These are phyloP conservation scores for Anisodus tanguticus DNA, from an alignment of 257 asterid genomes.

Conservation along the genomic window DNA sequence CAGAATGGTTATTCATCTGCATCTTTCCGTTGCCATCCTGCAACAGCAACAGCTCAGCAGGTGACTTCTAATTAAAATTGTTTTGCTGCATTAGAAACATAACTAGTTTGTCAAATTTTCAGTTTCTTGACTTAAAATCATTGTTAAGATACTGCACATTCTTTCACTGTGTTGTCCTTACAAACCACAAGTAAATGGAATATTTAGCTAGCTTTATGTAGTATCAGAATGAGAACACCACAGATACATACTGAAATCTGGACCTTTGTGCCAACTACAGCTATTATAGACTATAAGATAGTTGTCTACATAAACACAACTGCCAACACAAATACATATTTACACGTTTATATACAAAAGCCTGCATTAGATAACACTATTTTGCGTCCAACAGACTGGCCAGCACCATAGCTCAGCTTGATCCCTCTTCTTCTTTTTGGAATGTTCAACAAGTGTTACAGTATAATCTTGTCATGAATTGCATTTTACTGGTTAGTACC, in stretches of 20 bases:
- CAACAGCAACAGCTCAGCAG: slow-evolving; percentile 60
- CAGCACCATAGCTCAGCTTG: background rate
- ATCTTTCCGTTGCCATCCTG: slow-evolving; percentile 42
- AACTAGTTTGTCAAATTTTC: background rate
- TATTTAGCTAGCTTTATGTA: background rate
- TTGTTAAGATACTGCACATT: background rate
- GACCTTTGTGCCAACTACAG: background rate
- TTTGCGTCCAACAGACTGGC: background rate
- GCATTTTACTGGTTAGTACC: background rate
- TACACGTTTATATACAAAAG: background rate
- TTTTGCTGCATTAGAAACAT: slow-evolving; percentile 20
- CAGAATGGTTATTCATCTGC: slow-evolving; percentile 53
- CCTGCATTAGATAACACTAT: background rate
- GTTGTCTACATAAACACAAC: background rate
- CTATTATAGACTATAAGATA: background rate
- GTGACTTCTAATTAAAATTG: slow-evolving; percentile 38
- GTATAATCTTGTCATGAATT: background rate
- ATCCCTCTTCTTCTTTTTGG: background rate
- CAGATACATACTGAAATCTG: background rate
- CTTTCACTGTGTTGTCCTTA: background rate
- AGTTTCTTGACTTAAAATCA: background rate
- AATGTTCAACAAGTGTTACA: background rate
- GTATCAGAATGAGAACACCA: background rate
- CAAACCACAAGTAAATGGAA: background rate
- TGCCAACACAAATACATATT: background rate